Percentiles rank a stretch among this genome's conserved stretches.
Evolutionary conservation across 1,284 basidiomycete species (phyloP).

Genomic region (Melanopsichium pennsylvanicum): DNA sequence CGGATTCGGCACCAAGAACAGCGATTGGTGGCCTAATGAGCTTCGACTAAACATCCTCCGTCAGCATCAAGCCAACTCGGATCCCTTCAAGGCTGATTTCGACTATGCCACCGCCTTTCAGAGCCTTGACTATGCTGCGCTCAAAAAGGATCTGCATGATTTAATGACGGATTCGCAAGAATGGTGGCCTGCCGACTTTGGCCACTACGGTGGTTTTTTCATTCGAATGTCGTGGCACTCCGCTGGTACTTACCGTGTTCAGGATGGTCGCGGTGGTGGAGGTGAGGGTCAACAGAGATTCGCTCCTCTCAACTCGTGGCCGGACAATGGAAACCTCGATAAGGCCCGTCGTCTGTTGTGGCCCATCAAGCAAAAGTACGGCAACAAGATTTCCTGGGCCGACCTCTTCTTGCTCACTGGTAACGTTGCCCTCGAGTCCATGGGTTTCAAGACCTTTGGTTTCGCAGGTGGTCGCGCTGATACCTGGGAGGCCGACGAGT

Average conservation of each 20-base stretch:
- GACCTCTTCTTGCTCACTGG: constrained; percentile 30
- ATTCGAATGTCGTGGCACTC: constrained; percentile 40
- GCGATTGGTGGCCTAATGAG: constrained; percentile 40
- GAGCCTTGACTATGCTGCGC: constrained; percentile 37
- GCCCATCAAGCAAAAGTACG: constrained; percentile 47
- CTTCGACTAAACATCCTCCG: constrained; percentile 36
- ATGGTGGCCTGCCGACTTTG: constrained; percentile 42
- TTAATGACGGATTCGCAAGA: constrained; percentile 43
- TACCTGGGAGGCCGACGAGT: constrained; percentile 45
- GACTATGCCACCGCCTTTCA: constrained; percentile 36
- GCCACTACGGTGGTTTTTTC: constrained; percentile 44
- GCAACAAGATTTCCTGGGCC: constrained; percentile 43
- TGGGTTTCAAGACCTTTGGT: constrained; percentile 46
- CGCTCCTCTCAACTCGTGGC: constrained; percentile 44
- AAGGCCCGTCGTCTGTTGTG: constrained; percentile 43
- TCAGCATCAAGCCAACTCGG: constrained; percentile 33
- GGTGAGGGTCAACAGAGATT: constrained; percentile 42
- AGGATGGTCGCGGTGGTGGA: constrained; percentile 40
- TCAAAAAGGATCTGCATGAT: constrained; percentile 34
- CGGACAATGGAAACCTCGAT: constrained; percentile 42
- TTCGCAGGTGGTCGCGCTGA: constrained; percentile 38
- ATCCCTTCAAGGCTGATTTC: constrained; percentile 31
- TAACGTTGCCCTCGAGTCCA: constrained; percentile 43
- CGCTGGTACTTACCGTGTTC: constrained; percentile 43
- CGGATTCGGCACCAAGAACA: constrained; percentile 31